These are phyloP conservation scores for Sporothrix variecibatus DNA, from an alignment of 2,329 filamentous ascomycete species.

Conservation along the genomic window DNA sequence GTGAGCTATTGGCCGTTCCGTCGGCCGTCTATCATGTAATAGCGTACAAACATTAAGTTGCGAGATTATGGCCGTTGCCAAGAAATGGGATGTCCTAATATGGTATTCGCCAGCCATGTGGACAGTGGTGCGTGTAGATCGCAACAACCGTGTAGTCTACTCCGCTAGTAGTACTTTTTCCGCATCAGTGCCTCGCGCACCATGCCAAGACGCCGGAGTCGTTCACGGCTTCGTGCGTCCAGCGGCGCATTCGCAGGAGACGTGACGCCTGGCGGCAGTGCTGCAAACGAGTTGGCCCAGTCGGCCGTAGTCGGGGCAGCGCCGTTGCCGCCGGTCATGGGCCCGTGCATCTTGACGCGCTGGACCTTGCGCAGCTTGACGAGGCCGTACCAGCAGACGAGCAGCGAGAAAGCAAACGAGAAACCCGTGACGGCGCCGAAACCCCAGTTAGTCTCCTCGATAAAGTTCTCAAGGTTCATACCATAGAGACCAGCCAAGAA, in stretches of 20 bases:
- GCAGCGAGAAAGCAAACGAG: conserved; percentile 70
- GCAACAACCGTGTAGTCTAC: not conserved
- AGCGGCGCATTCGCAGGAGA: conserved; percentile 49
- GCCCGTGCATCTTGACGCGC: conserved; percentile 40
- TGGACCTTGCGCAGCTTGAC: conserved; percentile 69
- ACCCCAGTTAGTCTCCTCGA: conserved; percentile 88
- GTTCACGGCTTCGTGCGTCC: conserved; percentile 54
- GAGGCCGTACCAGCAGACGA: conserved; percentile 83
- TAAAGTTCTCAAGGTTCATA: conserved; percentile 99
- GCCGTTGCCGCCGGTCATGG: conserved; percentile 1
- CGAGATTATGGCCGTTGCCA: not conserved
- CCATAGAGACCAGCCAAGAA: conserved; percentile 98
- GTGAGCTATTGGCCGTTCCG: conserved; percentile 2
- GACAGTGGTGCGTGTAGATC: not conserved
- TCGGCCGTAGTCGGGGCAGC: not conserved
- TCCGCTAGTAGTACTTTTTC: conserved; percentile 29
- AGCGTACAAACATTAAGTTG: not conserved
- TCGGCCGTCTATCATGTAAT: not conserved
- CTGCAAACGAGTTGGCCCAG: conserved; percentile 22
- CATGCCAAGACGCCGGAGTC: conserved; percentile 51
- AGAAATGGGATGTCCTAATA: not conserved
- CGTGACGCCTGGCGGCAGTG: conserved; percentile 14
- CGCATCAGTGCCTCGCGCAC: conserved; percentile 25
- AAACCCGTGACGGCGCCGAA: conserved; percentile 74
- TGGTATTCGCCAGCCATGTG: not conserved